Conservation (phyloP, 768 basidiomycete genomes). For the Boletus sp. region DNA sequence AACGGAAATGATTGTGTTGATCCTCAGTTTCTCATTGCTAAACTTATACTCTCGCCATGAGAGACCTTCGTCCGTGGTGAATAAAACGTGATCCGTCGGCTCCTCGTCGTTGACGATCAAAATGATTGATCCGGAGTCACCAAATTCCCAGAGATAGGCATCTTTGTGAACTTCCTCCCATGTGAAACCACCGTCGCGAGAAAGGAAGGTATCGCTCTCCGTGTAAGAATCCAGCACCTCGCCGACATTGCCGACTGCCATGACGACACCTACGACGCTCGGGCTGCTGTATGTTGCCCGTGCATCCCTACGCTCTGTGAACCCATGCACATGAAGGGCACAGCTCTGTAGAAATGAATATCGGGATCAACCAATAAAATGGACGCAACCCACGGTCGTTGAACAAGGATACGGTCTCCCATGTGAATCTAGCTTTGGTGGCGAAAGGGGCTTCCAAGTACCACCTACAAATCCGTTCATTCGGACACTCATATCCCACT, state of each 20-base stretch:
- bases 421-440: conserved; percentile 74
- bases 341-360: conserved; percentile 56
- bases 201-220: conserved; percentile 93
- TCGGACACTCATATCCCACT: not conserved
- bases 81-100: conserved; percentile 85
- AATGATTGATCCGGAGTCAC: conserved; percentile 92
- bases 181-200: conserved; percentile 93
- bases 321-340: conserved; percentile 89
- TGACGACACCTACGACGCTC: conserved; percentile 86
- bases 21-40: conserved; percentile 63
- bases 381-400: conserved; percentile 48
- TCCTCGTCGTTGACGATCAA: conserved; percentile 96
- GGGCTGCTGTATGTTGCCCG: conserved; percentile 94
- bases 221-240: conserved; percentile 75
- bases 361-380: not conserved
- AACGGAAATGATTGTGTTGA: conserved; percentile 80
- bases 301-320: conserved; percentile 88
- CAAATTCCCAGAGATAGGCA: conserved; percentile 97
- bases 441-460: conserved; percentile 79
- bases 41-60: conserved; percentile 90
- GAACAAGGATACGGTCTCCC: conserved; percentile 71
- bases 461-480: conserved; percentile 50
- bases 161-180: conserved; percentile 99
- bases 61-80: conserved; percentile 85
- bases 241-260: conserved; percentile 97